These are phyloP conservation scores for Vaccinium corymbosum DNA, from an alignment of 148 eudicot species.

Conservation along the genomic window DNA sequence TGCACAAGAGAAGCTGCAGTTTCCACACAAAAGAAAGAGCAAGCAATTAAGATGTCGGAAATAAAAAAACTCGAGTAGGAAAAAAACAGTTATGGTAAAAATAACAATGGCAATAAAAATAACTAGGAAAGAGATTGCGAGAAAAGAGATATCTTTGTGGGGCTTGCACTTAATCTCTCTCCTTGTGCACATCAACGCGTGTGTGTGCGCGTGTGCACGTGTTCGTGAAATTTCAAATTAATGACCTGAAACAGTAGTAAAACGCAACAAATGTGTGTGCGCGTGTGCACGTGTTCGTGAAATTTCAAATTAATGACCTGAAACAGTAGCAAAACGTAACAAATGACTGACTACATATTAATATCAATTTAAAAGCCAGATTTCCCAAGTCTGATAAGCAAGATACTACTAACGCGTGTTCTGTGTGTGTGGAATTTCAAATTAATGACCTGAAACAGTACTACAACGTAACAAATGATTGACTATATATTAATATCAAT, in stretches of 20 bases:
- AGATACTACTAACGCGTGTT: not conserved
- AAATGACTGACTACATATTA: not conserved
- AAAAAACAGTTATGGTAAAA: not conserved
- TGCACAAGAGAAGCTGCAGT: constrained; percentile 2
- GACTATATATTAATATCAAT: not conserved
- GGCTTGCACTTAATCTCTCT: not conserved
- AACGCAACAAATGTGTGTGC: no score
- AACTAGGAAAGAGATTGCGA: not conserved
- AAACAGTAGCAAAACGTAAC: no score
- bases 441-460: not conserved
- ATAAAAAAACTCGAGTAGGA: not conserved
- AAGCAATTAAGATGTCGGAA: not conserved
- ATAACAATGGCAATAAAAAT: not conserved
- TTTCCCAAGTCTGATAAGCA: not conserved
- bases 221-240: no score
- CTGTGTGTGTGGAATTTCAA: not conserved
- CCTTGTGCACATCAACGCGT: not conserved
- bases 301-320: no score
- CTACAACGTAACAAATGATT: not conserved
- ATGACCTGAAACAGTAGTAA: no score
- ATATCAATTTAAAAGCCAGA: not conserved
- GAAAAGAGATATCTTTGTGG: not conserved
- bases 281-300: no score
- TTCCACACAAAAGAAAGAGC: constrained; percentile 3
- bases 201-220: no score